A percentile compares a stretch with the other conserved stretches of the same genome.
Conservation (phyloP, 352 stramenopile genomes). For the Phytophthora idaei region DNA sequence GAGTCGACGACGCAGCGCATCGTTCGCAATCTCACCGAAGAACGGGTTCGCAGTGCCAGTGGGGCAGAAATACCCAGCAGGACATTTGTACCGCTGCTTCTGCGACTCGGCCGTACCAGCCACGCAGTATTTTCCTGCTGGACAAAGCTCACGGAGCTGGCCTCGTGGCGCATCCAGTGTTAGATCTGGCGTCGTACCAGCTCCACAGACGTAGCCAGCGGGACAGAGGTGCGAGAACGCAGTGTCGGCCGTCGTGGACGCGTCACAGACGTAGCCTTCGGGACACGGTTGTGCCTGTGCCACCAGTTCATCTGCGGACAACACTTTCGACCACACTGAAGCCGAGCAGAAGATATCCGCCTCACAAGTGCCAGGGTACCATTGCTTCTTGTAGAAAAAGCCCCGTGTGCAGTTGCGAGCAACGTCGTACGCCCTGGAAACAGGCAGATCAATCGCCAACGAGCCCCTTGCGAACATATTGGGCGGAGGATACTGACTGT, state of each 20-base stretch:
- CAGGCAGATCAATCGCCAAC: conserved; percentile 85
- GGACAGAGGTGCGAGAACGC: conserved; percentile 82
- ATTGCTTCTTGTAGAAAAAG: conserved; percentile 89
- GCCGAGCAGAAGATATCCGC: conserved; percentile 94
- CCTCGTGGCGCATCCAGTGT: conserved; percentile 87
- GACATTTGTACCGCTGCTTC: conserved; percentile 81
- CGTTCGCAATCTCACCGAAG: conserved; percentile 89
- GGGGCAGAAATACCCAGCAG: conserved; percentile 94
- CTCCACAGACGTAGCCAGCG: conserved; percentile 93
- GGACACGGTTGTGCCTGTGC: conserved; percentile 92
- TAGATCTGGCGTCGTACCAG: conserved; percentile 94
- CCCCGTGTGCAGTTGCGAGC: conserved; percentile 95
- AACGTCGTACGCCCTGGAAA: conserved; percentile 84
- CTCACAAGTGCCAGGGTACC: conserved; percentile 96
- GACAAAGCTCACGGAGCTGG: conserved; percentile 91
- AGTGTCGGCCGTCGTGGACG: conserved; percentile 84
- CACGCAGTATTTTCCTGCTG: conserved; percentile 88
- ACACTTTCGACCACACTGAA: conserved; percentile 33
- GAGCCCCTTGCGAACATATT: conserved; percentile 90
- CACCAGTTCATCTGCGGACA: conserved; percentile 36
- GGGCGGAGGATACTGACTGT: conserved; percentile 64
- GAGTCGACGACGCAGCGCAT: conserved; percentile 86
- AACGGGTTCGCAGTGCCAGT: conserved; percentile 92
- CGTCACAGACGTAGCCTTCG: conserved; percentile 95
- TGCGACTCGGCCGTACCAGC: conserved; percentile 88